These are phyloP conservation scores for Madurella mycetomatis DNA, from an alignment of 2,329 filamentous ascomycete species.

Conservation along the genomic window DNA sequence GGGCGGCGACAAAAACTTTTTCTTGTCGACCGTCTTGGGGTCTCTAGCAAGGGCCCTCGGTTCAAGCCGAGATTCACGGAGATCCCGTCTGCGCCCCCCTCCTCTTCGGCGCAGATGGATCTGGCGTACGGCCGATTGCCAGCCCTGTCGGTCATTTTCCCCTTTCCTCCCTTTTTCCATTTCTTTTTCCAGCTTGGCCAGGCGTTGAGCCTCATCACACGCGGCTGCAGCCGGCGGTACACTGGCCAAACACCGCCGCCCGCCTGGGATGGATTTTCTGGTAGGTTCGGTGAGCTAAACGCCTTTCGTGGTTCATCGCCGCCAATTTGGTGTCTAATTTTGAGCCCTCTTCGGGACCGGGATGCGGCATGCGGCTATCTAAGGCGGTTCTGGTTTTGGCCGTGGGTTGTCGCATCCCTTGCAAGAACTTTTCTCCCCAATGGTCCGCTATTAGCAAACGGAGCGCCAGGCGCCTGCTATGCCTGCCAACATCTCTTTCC, in stretches of 20 bases:
- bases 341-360: not conserved
- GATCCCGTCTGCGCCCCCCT: not conserved
- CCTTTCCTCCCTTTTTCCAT: too few species aligned
- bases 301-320: not conserved
- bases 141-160: too few species aligned
- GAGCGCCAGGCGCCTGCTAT: too few species aligned
- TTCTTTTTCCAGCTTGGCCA: not conserved
- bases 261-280: too few species aligned
- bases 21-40: not conserved
- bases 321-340: not conserved
- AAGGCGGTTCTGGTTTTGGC: not conserved
- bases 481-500: too few species aligned
- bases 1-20: not conserved
- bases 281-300: too few species aligned
- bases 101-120: not conserved
- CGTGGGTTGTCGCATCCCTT: not conserved
- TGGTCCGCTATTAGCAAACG: too few species aligned
- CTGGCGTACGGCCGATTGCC: too few species aligned
- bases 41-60: not conserved
- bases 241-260: not conserved
- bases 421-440: too few species aligned
- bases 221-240: not conserved
- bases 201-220: constrained; percentile 1
- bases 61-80: not conserved
- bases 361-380: constrained; percentile 8